Evolutionary conservation across 192 early-diverging fungal genomes (phyloP).

Genomic region (Entomortierella chlamydospora): DNA sequence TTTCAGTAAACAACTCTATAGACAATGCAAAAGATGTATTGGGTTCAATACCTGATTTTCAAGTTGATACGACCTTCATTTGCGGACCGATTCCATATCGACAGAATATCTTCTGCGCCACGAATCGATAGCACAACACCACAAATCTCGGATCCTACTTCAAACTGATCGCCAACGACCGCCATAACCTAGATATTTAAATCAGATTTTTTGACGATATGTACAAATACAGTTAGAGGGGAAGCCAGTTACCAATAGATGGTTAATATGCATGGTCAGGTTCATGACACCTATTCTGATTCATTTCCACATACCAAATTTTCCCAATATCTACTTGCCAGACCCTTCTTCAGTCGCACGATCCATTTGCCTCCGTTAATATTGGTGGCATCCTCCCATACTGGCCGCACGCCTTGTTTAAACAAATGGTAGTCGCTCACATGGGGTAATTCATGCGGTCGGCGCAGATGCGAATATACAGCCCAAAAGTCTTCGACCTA

Average conservation of each 20-base stretch:
- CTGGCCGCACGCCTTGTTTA: conserved; percentile 89
- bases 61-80: conserved; percentile 84
- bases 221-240: no score
- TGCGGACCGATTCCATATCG: conserved; percentile 93
- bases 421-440: conserved; percentile 95
- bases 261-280: no score
- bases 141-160: conserved; percentile 89
- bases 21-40: no score
- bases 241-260: no score
- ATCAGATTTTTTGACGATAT: no score
- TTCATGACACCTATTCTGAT: no score
- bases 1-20: no score
- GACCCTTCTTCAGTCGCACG: conserved; percentile 90
- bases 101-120: conserved; percentile 93
- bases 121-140: conserved; percentile 94
- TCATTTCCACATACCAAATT: conserved; percentile 74
- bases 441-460: conserved; percentile 85
- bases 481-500: conserved; percentile 84
- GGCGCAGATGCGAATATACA: conserved; percentile 80
- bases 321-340: conserved; percentile 94
- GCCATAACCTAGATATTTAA: conserved; percentile 87
- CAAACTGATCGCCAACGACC: conserved; percentile 91
- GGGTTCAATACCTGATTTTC: conserved; percentile 62
- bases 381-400: conserved; percentile 93
- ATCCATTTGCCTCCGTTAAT: conserved; percentile 97